Conservation (phyloP, 805 yeast genomes). For the Lipomyces orientalis region DNA sequence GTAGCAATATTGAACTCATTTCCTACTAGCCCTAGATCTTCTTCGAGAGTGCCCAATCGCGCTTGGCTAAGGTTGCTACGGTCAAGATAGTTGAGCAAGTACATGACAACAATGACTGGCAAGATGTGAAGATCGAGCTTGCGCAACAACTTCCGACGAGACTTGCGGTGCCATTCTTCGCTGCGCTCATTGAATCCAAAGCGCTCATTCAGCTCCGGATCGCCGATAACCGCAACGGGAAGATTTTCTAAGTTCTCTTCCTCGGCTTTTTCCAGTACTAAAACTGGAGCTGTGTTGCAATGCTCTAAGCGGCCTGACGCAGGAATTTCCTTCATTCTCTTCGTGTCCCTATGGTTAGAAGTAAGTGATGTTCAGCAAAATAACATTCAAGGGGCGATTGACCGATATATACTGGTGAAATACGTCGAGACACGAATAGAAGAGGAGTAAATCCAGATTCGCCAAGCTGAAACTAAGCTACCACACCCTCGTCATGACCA, state of each 20-base stretch:
- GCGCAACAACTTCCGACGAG: conserved; percentile 41
- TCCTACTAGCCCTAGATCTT: conserved; percentile 49
- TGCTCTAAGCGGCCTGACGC: not conserved
- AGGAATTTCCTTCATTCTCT: not conserved
- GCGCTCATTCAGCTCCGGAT: conserved; percentile 7
- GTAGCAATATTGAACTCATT: conserved; percentile 52
- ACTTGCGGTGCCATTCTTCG: conserved; percentile 12
- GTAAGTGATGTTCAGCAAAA: not conserved
- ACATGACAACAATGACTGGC: conserved; percentile 36
- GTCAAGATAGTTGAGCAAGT: conserved; percentile 49
- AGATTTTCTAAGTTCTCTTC: conserved; percentile 2
- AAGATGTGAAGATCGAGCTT: conserved; percentile 27
- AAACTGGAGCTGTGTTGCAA: not conserved
- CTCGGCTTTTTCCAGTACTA: not conserved
- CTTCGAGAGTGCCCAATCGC: conserved; percentile 51
- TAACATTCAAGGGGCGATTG: too few relatives aligned
- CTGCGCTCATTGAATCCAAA: conserved; percentile 17
- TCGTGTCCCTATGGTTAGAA: not conserved
- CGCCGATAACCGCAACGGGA: not conserved
- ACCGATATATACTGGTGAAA: too few relatives aligned
- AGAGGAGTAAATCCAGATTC: not conserved
- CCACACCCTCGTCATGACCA: not conserved
- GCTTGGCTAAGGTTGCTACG: conserved; percentile 55
- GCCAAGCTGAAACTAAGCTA: not conserved
- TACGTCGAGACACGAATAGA: too few relatives aligned